phyloP scores from a whole-genome alignment of 768 basidiomycete genomes.

The Rhodosporidiobolus sp. region DNA sequence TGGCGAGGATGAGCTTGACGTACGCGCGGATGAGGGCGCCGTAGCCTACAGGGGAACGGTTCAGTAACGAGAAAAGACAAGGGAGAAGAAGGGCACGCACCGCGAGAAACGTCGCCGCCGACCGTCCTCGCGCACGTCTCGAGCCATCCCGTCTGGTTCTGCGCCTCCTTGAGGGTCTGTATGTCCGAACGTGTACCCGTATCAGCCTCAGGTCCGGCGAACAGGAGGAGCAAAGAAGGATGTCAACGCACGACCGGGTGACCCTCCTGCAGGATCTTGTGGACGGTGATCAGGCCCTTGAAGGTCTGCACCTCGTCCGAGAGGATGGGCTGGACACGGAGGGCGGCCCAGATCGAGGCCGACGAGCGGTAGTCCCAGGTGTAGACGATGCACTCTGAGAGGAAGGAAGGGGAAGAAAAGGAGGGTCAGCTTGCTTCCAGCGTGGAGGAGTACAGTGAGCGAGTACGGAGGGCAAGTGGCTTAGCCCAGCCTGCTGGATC shows the following conservation, averaged over 20 bases:
- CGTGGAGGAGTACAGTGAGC: too few relatives aligned
- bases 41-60: slow-evolving; percentile 61
- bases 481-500: too few relatives aligned
- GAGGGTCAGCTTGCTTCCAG: too few relatives aligned
- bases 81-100: slow-evolving; percentile 51
- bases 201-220: too few relatives aligned
- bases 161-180: slow-evolving; percentile 93
- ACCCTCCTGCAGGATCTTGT: slow-evolving; percentile 96
- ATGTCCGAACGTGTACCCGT: neutral
- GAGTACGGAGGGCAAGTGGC: neutral
- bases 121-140: slow-evolving; percentile 94
- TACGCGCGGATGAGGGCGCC: slow-evolving; percentile 90
- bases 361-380: slow-evolving; percentile 99
- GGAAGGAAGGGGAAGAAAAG: neutral
- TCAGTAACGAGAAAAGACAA: neutral
- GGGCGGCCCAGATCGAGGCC: slow-evolving; percentile 93
- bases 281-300: slow-evolving; percentile 94
- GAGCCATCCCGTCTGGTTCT: slow-evolving; percentile 94
- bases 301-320: slow-evolving; percentile 98
- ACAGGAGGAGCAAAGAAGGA: neutral
- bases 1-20: slow-evolving; percentile 90
- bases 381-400: slow-evolving; percentile 90
- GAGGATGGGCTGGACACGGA: slow-evolving; percentile 93
- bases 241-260: slow-evolving; percentile 72
- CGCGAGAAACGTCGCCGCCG: slow-evolving; percentile 70